Base-by-base conservation (phyloP, 306 rosid species). In the Prunus armeniaca region DNA sequence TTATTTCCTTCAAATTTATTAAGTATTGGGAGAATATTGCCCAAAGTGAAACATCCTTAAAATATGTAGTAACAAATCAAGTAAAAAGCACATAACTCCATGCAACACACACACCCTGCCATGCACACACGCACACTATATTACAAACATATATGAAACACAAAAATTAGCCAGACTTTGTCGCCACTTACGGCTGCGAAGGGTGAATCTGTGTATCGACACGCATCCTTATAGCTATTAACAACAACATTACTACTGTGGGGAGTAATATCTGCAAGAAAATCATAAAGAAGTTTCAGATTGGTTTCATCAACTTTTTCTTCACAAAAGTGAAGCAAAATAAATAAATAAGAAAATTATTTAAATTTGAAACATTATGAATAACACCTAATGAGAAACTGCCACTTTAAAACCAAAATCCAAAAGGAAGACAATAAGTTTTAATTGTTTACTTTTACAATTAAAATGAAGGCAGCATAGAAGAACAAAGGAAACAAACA, bases 131-230 rank as follows among this genome's bases (percentile, higher is more conserved):
- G 1, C 12, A 47, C 15, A 47, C 4, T 47, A 14, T 17, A 17
- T 51, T 10, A 15, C 22, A 71, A 46, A 20, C 18, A 43, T 9
- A 43, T 32, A 17, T 20, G 34, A n/a, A 27, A 64, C 20, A 38
- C 58, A 69, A 11, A 47, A 24, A n/a, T 10, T n/a, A 49, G 51
- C 4, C 3, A 28, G 73, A 9, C 47, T 50, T 68, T 47, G 75
- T 73, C 58, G 65, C 54, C 41, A 85, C 98, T 89, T 45, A 94
- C 98, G 94, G 88, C 74, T 92, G 88, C 41, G 88, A 86, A 12
- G 91, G 93, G 81, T 94, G 98, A 87, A 94, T 89, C 77, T 88
- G 90, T 0, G 97, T 94, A 87, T 92, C 97, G 38, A 86, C 98
- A 74, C 56, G 88, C 12, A 90, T 94, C 90, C 98, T 85, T 45